Evolutionary conservation across 768 basidiomycete genomes (phyloP).

Genomic region (Cystofilobasidium ferigula): DNA sequence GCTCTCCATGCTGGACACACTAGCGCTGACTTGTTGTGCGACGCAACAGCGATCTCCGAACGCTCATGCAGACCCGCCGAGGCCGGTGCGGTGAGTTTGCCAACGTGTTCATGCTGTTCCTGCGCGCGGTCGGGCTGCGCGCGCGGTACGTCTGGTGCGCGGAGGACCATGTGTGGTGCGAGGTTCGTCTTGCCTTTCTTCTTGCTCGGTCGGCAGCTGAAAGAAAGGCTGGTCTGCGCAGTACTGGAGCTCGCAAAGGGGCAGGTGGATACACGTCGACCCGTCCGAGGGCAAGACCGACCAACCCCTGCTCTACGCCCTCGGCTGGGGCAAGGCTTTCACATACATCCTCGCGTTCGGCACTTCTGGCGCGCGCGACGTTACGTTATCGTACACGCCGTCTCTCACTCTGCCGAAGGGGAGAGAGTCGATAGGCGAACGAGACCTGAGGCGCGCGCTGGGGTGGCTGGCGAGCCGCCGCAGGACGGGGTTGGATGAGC

Average conservation of each 20-base stretch:
- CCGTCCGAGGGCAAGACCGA: conserved; percentile 40
- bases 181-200: conserved; percentile 24
- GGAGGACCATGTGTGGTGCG: conserved; percentile 44
- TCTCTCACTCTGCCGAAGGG: not conserved
- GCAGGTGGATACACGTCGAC: conserved; percentile 42
- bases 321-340: conserved; percentile 43
- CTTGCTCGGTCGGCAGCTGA: no score
- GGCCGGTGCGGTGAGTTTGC: conserved; percentile 40
- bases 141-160: conserved; percentile 32
- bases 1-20: no score
- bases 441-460: conserved; percentile 3
- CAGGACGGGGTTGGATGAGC: not conserved
- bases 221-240: not conserved
- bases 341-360: conserved; percentile 35
- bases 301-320: conserved; percentile 40
- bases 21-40: not conserved
- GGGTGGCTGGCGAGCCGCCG: not conserved
- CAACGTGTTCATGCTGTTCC: conserved; percentile 40
- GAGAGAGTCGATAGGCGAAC: not conserved
- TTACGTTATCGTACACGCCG: conserved; percentile 16
- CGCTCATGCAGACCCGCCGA: conserved; percentile 36
- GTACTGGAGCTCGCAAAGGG: not conserved
- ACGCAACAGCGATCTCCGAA: conserved; percentile 30
- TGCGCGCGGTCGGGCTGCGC: conserved; percentile 36
- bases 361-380: conserved; percentile 32